phyloP scores from a whole-genome alignment of 352 stramenopile species.

The Globisporangium acanthophoron region DNA sequence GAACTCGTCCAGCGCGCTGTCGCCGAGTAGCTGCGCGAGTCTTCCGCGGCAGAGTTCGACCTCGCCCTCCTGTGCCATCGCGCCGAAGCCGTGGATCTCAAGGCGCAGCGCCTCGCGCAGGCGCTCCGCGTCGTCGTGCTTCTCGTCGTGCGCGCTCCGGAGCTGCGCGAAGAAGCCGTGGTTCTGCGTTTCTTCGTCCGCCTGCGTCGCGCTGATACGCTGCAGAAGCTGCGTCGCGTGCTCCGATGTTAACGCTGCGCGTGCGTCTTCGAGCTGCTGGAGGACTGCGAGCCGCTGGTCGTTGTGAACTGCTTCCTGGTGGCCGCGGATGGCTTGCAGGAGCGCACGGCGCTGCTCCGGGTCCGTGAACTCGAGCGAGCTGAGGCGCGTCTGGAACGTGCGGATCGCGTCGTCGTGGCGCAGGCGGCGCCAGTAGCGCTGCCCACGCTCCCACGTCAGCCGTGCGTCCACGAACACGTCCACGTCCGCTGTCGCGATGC shows the following conservation, averaged over 20 bases:
- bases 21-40: constrained; percentile 31
- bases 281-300: constrained; percentile 45
- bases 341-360: constrained; percentile 50
- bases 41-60: constrained; percentile 25
- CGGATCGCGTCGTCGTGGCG: constrained; percentile 72
- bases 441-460: constrained; percentile 59
- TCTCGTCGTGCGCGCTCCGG: constrained; percentile 27
- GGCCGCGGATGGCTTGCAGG: constrained; percentile 43
- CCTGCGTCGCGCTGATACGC: constrained; percentile 41
- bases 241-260: constrained; percentile 35
- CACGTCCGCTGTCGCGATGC: constrained; percentile 61
- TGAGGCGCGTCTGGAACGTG: constrained; percentile 51
- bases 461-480: constrained; percentile 49
- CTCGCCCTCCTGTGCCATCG: constrained; percentile 47
- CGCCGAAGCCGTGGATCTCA: constrained; percentile 59
- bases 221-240: constrained; percentile 32
- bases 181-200: constrained; percentile 63
- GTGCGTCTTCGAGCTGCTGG: constrained; percentile 32
- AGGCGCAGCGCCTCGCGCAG: constrained; percentile 47
- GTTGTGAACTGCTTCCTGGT: constrained; percentile 48
- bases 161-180: constrained; percentile 55
- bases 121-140: constrained; percentile 23
- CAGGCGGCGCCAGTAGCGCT: constrained; percentile 62
- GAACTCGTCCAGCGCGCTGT: constrained; percentile 70
- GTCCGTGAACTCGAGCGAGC: constrained; percentile 62